A percentile compares a stretch with the other conserved stretches of the same genome.
Evolutionary conservation across 257 asterid genomes (phyloP).

Genomic region (Osmanthus fragrans): DNA sequence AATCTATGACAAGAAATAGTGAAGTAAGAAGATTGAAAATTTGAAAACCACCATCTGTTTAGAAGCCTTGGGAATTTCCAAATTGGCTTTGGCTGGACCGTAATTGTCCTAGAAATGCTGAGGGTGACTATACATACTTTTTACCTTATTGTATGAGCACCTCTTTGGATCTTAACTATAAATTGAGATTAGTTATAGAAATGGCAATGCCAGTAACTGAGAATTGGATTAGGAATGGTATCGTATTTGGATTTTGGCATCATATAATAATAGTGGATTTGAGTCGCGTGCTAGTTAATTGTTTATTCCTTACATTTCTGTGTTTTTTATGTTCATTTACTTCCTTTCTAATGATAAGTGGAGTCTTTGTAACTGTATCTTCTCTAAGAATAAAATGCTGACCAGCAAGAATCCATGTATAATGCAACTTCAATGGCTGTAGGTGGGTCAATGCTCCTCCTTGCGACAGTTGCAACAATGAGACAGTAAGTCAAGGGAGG

Average conservation of each 20-base stretch:
- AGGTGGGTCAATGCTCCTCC: constrained; percentile 98
- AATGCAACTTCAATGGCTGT: constrained; percentile 28
- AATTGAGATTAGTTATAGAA: not conserved
- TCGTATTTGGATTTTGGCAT: not conserved
- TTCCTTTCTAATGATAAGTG: constrained; percentile 6
- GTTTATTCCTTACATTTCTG: not conserved
- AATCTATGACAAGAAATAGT: not conserved
- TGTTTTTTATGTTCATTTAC: not conserved
- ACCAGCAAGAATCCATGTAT: constrained; percentile 12
- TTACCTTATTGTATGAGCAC: constrained; percentile 10
- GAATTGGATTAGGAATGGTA: constrained; percentile 13
- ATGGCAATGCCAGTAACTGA: not conserved
- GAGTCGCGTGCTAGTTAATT: constrained; percentile 13
- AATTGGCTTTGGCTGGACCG: constrained; percentile 10
- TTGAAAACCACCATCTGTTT: not conserved
- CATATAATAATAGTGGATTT: constrained; percentile 1
- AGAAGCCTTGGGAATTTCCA: constrained; percentile 7
- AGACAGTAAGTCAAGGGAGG: constrained; percentile 73
- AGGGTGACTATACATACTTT: not conserved
- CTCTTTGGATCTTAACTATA: not conserved
- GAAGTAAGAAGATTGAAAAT: not conserved
- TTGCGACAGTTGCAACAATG: constrained; percentile 73
- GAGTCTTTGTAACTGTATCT: not conserved
- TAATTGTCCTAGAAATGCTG: constrained; percentile 11
- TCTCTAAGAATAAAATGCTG: constrained; percentile 21